Evolutionary conservation across 148 eudicot genomes (phyloP), one percentile per base, ranked within the genome.

Genomic region (Spergularia bocconei): DNA sequence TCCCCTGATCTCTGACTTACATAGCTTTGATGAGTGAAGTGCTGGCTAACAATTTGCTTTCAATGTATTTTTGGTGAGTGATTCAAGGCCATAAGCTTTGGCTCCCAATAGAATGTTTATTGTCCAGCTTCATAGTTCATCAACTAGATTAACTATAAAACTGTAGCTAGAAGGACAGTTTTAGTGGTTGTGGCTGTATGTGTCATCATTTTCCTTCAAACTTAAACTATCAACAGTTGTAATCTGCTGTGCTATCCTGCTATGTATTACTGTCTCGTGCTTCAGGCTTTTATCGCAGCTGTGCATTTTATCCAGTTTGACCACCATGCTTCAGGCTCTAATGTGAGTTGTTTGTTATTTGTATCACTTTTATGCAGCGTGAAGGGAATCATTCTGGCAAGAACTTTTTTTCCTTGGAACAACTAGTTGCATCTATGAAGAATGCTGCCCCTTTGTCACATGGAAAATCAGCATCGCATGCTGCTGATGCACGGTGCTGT

Each of bases 401-500:
- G 79, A 85, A 38, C 52, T 69, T 19, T 67, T 56, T 72, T 75
- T 85, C 93, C 29, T 63, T 83, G 83, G 88, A 85, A 69, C 88
- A 87, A 75, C 71, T 89, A 65, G 60, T 87, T 50, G 55, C 65
- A 58, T 86, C 67, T 70, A 74, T 79, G 62, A 81, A 82, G 73
- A 81, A 85, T 79, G 71, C 67, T 74, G 82, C 72, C 58, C 17
- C 78, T 55, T n/a, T 74, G 21, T 75, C 80, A 60, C 53, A 23
- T 70, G 79, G 51, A 80, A 77, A 63, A 44, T 79, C 77, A 70
- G 83, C 72, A 25, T 67, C 87, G 70, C 82, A 70, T 79, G 60
- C 86, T 70, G 50, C 23, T 77, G 84, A 82, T 82, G 73, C 74
- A 56, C 80, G 74, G 54, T 94, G 97, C 67, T 77, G 77, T 85